A percentile compares a stretch with the other conserved stretches of the same genome.
phyloP scores from a whole-genome alignment of 225 moss, liverwort and hornwort species.

The Physcomitrellopsis africana region DNA sequence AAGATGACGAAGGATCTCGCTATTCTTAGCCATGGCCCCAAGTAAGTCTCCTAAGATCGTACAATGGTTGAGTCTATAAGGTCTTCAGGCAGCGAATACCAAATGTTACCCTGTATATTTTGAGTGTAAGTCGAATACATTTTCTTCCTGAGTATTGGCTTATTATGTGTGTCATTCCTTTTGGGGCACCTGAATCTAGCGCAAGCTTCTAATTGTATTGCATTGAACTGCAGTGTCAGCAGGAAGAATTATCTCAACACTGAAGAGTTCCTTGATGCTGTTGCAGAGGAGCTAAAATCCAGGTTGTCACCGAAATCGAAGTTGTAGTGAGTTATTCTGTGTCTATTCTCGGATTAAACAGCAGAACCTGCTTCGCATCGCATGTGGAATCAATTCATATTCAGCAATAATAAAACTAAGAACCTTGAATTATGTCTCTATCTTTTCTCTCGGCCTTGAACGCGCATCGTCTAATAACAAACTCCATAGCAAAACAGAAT shows the following conservation, averaged over 20 bases:
- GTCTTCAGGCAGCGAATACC: background rate
- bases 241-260: slow-evolving; percentile 52
- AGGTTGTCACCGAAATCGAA: slow-evolving; percentile 40
- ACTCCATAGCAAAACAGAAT: no score
- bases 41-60: slow-evolving; percentile 43
- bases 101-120: background rate
- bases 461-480: no score
- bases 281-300: slow-evolving; percentile 49
- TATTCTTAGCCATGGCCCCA: slow-evolving; percentile 76
- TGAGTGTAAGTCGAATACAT: background rate
- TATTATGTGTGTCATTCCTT: background rate
- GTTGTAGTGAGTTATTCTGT: slow-evolving; percentile 40
- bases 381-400: background rate
- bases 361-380: background rate
- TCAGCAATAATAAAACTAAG: background rate
- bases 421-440: no score
- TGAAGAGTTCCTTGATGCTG: slow-evolving; percentile 61
- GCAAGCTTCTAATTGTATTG: slow-evolving; percentile 21
- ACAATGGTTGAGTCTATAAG: background rate
- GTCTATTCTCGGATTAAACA: slow-evolving; percentile 5
- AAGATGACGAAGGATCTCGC: slow-evolving; percentile 99
- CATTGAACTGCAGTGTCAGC: slow-evolving; percentile 31
- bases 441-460: no score
- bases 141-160: background rate
- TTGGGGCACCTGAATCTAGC: slow-evolving; percentile 7